A percentile compares a stretch with the other conserved stretches of the same genome.
Conservation (phyloP, 768 basidiomycete species). For the Auricularia sp. region DNA sequence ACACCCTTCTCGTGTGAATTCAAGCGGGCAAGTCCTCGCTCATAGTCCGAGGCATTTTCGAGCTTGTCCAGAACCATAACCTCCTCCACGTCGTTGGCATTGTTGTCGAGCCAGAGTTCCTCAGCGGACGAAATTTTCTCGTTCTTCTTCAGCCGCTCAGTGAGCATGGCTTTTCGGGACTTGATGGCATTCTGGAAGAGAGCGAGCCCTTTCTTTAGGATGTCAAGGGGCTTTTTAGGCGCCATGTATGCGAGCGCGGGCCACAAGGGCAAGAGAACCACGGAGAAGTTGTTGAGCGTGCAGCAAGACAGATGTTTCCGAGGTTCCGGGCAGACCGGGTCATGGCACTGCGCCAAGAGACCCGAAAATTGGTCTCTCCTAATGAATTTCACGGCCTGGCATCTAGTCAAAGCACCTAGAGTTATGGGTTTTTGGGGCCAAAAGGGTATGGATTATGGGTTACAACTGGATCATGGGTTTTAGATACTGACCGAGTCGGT, state of each 20-base stretch:
- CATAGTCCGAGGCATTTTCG: neutral
- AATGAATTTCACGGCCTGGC: neutral
- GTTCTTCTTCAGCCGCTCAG: conserved; percentile 9
- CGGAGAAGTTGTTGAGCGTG: neutral
- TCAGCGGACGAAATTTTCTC: neutral
- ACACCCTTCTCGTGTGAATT: neutral
- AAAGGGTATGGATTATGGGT: neutral
- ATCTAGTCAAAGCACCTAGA: neutral
- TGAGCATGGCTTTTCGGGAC: conserved; percentile 8
- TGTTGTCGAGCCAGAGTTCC: neutral
- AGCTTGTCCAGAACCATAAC: neutral
- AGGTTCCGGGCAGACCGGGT: too few species aligned
- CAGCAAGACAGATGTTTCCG: neutral
- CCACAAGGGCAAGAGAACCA: neutral
- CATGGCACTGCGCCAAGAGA: too few species aligned
- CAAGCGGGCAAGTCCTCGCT: neutral
- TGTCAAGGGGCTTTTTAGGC: neutral
- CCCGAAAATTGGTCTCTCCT: too few species aligned
- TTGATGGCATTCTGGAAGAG: conserved; percentile 15
- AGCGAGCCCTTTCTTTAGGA: neutral
- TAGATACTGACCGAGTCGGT: neutral
- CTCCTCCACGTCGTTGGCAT: neutral
- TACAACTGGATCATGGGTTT: neutral
- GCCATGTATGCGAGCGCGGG: neutral
- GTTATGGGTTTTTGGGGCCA: neutral